These are phyloP conservation scores for Microthlaspi erraticum DNA, from an alignment of 345 rosid species.

Conservation along the genomic window DNA sequence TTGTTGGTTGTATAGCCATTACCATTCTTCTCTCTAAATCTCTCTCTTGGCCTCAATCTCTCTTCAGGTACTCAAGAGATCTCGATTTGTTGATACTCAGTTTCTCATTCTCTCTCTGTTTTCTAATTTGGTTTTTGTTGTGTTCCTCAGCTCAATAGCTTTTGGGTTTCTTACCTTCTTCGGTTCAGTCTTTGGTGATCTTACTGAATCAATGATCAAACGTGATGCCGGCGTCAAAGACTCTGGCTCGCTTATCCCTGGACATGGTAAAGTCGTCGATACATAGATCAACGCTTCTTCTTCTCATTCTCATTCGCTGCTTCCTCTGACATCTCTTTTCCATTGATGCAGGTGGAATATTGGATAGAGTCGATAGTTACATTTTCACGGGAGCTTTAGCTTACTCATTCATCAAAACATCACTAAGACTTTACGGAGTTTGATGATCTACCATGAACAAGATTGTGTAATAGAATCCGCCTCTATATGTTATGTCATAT, in stretches of 20 bases:
- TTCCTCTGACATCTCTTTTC: constrained; percentile 11
- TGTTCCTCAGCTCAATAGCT: constrained; percentile 67
- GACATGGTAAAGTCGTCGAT: constrained; percentile 63
- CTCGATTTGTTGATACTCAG: not conserved
- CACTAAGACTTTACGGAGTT: constrained; percentile 75
- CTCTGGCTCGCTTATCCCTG: constrained; percentile 95
- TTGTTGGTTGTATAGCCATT: constrained; percentile 82
- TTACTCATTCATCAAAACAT: constrained; percentile 75
- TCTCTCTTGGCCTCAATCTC: constrained; percentile 79
- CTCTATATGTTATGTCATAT: no score
- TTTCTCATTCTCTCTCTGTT: constrained; percentile 10
- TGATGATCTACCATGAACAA: constrained; percentile 39
- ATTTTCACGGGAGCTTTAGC: constrained; percentile 94
- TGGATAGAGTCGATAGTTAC: constrained; percentile 92
- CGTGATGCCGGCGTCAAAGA: constrained; percentile 98
- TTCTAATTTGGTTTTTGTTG: constrained; percentile 11
- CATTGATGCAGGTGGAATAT: constrained; percentile 71
- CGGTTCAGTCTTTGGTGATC: constrained; percentile 95
- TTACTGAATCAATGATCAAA: constrained; percentile 93
- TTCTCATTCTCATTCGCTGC: not conserved
- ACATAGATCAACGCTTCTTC: not conserved
- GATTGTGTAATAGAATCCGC: no score
- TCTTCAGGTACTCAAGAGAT: constrained; percentile 62
- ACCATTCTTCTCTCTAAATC: constrained; percentile 61
- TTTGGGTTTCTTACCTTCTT: constrained; percentile 84